Conservation (phyloP, 331 rosid species). For the Phaseolus coccineus region DNA sequence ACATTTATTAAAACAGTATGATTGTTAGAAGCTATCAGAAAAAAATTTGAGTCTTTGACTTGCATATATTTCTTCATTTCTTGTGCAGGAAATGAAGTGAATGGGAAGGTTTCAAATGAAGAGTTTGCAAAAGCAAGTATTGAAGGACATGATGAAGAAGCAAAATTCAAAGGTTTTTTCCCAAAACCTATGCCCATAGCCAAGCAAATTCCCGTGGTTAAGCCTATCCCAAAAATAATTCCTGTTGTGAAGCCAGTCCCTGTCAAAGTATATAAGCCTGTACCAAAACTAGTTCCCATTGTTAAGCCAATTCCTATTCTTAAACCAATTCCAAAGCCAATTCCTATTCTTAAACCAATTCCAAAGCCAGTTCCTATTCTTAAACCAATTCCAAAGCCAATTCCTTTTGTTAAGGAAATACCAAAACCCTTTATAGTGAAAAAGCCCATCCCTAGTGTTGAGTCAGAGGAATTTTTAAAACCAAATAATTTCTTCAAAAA, state of each 20-base stretch:
- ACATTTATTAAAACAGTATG: too few species aligned
- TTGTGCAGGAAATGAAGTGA: background rate
- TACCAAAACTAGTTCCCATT: background rate
- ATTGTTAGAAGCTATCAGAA: too few species aligned
- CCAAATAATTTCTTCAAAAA: background rate
- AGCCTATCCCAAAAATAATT: too few species aligned
- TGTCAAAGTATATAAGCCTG: background rate
- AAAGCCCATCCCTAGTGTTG: constrained; percentile 20
- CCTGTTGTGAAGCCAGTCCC: background rate
- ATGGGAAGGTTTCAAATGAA: background rate
- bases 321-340: background rate
- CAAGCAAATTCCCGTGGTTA: background rate
- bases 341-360: background rate
- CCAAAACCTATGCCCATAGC: background rate
- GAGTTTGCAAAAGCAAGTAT: background rate
- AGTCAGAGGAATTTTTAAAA: background rate
- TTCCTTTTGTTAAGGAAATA: background rate
- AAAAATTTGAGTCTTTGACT: too few species aligned
- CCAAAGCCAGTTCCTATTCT: background rate
- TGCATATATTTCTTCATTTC: too few species aligned
- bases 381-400: background rate
- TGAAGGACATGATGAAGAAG: background rate
- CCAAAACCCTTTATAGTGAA: background rate
- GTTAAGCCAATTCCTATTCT: background rate
- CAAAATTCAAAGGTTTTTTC: background rate